Evolutionary conservation across 352 stramenopile species (phyloP), one percentile per base, ranked within the genome.

Genomic region (Phytophthora megakarya): DNA sequence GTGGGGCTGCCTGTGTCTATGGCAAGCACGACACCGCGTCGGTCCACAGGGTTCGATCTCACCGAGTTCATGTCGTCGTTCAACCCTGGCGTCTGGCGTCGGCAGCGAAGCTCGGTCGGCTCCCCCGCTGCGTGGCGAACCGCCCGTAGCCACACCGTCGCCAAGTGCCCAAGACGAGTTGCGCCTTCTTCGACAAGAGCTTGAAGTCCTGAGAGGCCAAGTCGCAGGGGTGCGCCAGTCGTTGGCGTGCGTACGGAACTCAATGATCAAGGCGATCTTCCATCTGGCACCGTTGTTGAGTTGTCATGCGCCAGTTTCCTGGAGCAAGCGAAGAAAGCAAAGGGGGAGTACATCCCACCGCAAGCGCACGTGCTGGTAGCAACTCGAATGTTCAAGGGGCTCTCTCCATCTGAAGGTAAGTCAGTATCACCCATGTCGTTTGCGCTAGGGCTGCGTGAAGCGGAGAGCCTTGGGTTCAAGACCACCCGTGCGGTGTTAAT

Each of bases 31-130:
- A n/a, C n/a, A n/a, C n/a, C n/a, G n/a, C n/a, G n/a, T n/a, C n/a
- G n/a, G n/a, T n/a, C n/a, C n/a, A n/a, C n/a, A n/a, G n/a, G 33
- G 38, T 18, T 66, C 60, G 22, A 60, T 66, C 47, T n/a, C 28
- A 4, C 54, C 48, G 33, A 47, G n/a, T 66, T 66, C 32, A 60
- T 66, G 58, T n/a, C 28, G 9, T 60, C 48, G n/a, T 66, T 66
- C 11, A 21, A 52, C n/a, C n/a, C n/a, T n/a, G n/a, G n/a, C n/a
- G 9, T 48, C 58, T 19, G 48, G 37, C 13, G 26, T 55, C 46
- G 54, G 4, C n/a, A 52, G 26, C 26, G 38, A 33, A 22, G 38
- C 13, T n/a, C n/a, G n/a, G n/a, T n/a, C n/a, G n/a, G n/a, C n/a
- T n/a, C n/a, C n/a, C n/a, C n/a, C n/a, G n/a, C n/a, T n/a, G n/a